phyloP scores from a whole-genome alignment of 1,284 basidiomycete genomes.

The Cryptococcus maquisensis region DNA sequence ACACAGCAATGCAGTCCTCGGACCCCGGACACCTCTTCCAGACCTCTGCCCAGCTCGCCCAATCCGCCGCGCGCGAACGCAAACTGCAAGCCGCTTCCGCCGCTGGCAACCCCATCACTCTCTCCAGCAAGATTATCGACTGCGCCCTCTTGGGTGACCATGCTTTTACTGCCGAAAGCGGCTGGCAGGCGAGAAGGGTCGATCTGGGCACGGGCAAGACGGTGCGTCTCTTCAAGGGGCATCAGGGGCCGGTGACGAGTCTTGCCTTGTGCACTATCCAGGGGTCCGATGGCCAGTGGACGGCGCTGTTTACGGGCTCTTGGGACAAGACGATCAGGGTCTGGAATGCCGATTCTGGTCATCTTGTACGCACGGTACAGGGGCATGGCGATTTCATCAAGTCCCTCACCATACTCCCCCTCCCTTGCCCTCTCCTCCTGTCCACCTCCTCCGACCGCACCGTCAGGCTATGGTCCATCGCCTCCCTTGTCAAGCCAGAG shows the following conservation, averaged over 20 bases:
- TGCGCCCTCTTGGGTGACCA: slow-evolving; percentile 61
- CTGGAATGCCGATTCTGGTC: slow-evolving; percentile 71
- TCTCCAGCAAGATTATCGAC: slow-evolving; percentile 68
- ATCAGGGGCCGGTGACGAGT: slow-evolving; percentile 79
- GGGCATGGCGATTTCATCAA: slow-evolving; percentile 87
- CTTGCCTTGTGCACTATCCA: slow-evolving; percentile 57
- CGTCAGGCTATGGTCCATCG: slow-evolving; percentile 72
- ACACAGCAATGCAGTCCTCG: slow-evolving; percentile 47
- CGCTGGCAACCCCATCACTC: slow-evolving; percentile 69
- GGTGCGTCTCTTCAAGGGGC: slow-evolving; percentile 68
- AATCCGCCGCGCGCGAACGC: slow-evolving; percentile 61
- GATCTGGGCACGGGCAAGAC: slow-evolving; percentile 75
- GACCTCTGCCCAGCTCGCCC: slow-evolving; percentile 67
- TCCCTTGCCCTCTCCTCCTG: slow-evolving; percentile 58
- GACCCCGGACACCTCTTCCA: slow-evolving; percentile 57
- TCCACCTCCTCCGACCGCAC: slow-evolving; percentile 90
- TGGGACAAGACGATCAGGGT: slow-evolving; percentile 88
- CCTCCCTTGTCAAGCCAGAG: slow-evolving; percentile 31
- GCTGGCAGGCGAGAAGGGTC: slow-evolving; percentile 65
- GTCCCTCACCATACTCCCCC: slow-evolving; percentile 64
- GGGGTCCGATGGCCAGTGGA: neutral
- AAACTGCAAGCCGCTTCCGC: slow-evolving; percentile 69
- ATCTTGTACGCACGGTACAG: slow-evolving; percentile 62
- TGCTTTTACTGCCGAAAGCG: slow-evolving; percentile 83
- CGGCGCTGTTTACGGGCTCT: slow-evolving; percentile 68